Evolutionary conservation across 805 yeast genomes (phyloP).

Genomic region (Hanseniaspora vineae): DNA sequence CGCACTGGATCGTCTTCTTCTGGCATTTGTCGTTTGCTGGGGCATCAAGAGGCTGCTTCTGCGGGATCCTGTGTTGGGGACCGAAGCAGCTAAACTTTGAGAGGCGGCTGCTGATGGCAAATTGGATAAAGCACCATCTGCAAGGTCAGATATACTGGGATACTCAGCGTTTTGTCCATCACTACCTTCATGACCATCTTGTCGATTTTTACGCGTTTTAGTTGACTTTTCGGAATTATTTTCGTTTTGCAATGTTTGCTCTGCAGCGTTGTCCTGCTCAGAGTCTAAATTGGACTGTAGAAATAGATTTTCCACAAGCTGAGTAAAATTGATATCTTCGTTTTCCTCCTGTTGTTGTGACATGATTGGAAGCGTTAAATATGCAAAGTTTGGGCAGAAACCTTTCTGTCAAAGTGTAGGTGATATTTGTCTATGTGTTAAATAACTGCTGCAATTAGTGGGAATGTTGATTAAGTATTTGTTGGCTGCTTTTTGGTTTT

Average conservation of each 20-base stretch:
- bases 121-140: no score
- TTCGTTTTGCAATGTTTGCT: neutral
- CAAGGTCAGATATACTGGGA: neutral
- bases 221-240: neutral
- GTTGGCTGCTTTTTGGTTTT: no score
- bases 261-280: neutral
- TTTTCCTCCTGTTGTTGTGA: constrained; percentile 1
- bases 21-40: neutral
- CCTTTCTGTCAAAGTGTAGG: no score
- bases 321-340: constrained; percentile 21
- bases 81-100: neutral
- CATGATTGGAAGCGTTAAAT: neutral
- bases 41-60: constrained; percentile 1
- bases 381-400: no score
- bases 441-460: no score
- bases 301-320: constrained; percentile 21
- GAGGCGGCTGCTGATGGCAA: no score
- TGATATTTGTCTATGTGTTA: no score
- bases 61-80: constrained; percentile 4
- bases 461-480: no score
- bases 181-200: neutral
- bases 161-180: neutral
- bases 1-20: neutral
- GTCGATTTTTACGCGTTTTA: neutral
- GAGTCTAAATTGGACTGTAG: constrained; percentile 14